Conservation (phyloP, 2,329 filamentous ascomycete species). For the Colletotrichum paranaense region DNA sequence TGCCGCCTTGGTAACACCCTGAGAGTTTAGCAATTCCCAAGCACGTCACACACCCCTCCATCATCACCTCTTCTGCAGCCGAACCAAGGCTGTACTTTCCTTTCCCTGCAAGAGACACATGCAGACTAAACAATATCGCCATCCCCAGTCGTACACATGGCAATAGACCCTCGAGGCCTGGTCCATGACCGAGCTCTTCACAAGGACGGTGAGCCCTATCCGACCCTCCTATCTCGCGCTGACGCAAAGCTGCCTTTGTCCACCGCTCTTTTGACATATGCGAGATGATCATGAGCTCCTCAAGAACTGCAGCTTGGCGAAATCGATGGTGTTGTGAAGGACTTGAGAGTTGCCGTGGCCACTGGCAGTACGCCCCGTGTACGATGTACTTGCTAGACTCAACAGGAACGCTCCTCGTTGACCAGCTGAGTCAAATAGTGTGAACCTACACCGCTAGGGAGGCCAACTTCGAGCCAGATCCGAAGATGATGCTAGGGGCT, state of each 20-base stretch:
- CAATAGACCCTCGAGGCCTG: slow-evolving; percentile 15
- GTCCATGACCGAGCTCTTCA: slow-evolving; percentile 23
- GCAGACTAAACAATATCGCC: slow-evolving; percentile 13
- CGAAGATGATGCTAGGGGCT: slow-evolving; percentile 17
- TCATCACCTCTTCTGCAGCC: slow-evolving; percentile 16
- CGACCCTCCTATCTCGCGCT: slow-evolving; percentile 11
- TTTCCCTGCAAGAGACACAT: slow-evolving; percentile 31
- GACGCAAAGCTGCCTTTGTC: slow-evolving; percentile 15
- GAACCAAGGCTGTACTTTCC: slow-evolving; percentile 31
- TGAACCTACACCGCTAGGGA: slow-evolving; percentile 33
- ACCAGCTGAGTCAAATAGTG: slow-evolving; percentile 26
- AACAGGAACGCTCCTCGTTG: slow-evolving; percentile 33
- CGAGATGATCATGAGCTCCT: slow-evolving; percentile 32
- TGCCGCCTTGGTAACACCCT: slow-evolving; percentile 9
- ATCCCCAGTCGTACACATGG: slow-evolving; percentile 26
- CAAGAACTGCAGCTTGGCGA: slow-evolving; percentile 24
- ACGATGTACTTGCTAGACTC: slow-evolving; percentile 10
- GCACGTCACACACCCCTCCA: slow-evolving; percentile 24
- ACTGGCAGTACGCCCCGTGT: slow-evolving; percentile 30
- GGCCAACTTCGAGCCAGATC: slow-evolving; percentile 19
- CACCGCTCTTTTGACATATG: slow-evolving; percentile 34
- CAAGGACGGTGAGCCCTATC: slow-evolving; percentile 29
- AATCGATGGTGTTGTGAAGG: slow-evolving; percentile 15
- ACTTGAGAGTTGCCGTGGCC: not conserved
- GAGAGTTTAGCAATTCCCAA: slow-evolving; percentile 1